Evolutionary conservation across 148 eudicot species (phyloP).

Genomic region (Euryodendron excelsum): DNA sequence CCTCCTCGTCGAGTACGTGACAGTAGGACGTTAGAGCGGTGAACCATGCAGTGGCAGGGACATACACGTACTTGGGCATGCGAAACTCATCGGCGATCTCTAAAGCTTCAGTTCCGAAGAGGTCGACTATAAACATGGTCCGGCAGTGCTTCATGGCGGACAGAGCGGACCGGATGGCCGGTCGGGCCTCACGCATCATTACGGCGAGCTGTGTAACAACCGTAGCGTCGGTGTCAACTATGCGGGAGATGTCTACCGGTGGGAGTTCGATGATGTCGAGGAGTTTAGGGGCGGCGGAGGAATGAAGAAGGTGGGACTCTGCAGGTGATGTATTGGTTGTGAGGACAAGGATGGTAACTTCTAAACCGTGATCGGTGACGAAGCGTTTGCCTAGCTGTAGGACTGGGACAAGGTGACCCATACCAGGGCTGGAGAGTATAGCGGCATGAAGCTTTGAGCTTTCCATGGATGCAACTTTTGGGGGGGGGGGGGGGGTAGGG

Average conservation of each 20-base stretch:
- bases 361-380: background rate
- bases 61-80: no score
- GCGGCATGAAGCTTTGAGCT: no score
- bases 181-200: slow-evolving; percentile 35
- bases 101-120: slow-evolving; percentile 34
- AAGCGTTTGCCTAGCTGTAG: slow-evolving; percentile 17
- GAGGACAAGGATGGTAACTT: slow-evolving; percentile 19
- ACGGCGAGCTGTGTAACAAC: slow-evolving; percentile 29
- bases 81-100: no score
- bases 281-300: background rate
- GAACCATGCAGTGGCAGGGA: no score
- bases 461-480: no score
- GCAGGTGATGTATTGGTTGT: slow-evolving; percentile 4
- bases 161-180: slow-evolving; percentile 27
- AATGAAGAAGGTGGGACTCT: slow-evolving; percentile 18
- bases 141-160: slow-evolving; percentile 17
- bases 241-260: slow-evolving; percentile 35
- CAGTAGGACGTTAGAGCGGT: no score
- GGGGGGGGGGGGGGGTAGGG: no score
- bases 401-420: no score
- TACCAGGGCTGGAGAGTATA: no score
- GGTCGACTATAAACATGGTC: slow-evolving; percentile 18
- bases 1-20: slow-evolving; percentile 19
- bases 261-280: slow-evolving; percentile 28
- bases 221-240: slow-evolving; percentile 24